These are phyloP conservation scores for Biancaea sappan DNA, from an alignment of 306 rosid species.

Conservation along the genomic window DNA sequence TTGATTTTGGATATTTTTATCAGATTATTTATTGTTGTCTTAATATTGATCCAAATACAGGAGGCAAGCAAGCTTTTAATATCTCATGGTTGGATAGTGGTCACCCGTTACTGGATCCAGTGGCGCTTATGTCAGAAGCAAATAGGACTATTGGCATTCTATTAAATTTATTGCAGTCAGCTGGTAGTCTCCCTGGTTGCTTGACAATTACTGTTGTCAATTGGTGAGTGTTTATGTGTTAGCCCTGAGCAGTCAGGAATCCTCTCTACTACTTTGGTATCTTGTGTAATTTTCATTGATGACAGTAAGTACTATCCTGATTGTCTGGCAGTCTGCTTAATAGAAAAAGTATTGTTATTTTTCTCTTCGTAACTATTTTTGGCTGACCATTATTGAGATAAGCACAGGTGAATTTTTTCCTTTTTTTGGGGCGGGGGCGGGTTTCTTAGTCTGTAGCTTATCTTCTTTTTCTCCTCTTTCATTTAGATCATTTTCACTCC, in stretches of 20 bases:
- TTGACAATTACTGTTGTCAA: constrained; percentile 74
- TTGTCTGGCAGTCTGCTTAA: constrained; percentile 8
- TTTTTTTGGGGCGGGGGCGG: background rate
- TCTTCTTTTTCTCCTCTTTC: background rate
- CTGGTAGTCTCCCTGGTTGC: constrained; percentile 71
- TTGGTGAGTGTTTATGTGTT: constrained; percentile 66
- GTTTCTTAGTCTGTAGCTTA: too few species aligned
- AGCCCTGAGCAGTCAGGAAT: constrained; percentile 14
- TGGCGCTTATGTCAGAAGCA: constrained; percentile 75
- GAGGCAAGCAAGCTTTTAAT: constrained; percentile 59
- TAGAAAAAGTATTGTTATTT: background rate
- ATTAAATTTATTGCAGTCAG: constrained; percentile 71
- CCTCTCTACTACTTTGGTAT: constrained; percentile 13
- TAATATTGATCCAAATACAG: constrained; percentile 42
- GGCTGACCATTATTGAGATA: background rate
- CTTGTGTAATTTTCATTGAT: constrained; percentile 22
- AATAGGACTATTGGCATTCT: constrained; percentile 71
- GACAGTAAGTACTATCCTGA: constrained; percentile 3
- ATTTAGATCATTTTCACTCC: background rate
- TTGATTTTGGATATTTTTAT: constrained; percentile 26
- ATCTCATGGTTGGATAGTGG: constrained; percentile 78
- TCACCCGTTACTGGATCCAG: constrained; percentile 81
- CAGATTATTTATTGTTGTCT: constrained; percentile 28
- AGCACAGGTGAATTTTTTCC: background rate
- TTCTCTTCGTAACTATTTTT: background rate